Conservation (phyloP, 2,329 filamentous ascomycete species). For the Ascochyta lentis region DNA sequence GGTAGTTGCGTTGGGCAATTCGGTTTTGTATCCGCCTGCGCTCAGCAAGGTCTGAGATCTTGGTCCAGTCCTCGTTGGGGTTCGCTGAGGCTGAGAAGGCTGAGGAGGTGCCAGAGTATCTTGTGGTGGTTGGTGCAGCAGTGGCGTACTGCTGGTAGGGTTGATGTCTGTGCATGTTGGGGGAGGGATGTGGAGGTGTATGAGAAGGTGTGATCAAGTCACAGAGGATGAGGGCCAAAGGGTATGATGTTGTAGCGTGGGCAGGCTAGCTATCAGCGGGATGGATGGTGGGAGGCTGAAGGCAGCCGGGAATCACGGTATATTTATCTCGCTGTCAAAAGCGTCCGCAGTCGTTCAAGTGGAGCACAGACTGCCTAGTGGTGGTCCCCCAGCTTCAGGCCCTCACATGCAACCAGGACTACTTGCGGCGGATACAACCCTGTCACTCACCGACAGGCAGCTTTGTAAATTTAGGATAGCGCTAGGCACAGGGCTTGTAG, state of each 20-base stretch:
- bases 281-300: slow-evolving; percentile 32
- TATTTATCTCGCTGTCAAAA: slow-evolving; percentile 40
- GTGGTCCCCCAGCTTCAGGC: slow-evolving; percentile 40
- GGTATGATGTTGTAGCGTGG: slow-evolving; percentile 28
- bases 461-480: slow-evolving; percentile 41
- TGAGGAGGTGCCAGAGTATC: slow-evolving; percentile 85
- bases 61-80: slow-evolving; percentile 98
- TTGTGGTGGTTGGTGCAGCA: slow-evolving; percentile 52
- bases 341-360: slow-evolving; percentile 37
- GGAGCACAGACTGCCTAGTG: slow-evolving; percentile 39
- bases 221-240: slow-evolving; percentile 21
- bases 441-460: slow-evolving; percentile 41
- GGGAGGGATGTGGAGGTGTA: slow-evolving; percentile 14
- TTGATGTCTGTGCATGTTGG: slow-evolving; percentile 54
- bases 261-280: slow-evolving; percentile 23
- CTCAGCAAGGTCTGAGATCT: slow-evolving; percentile 96
- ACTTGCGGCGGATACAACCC: slow-evolving; percentile 35
- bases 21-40: slow-evolving; percentile 94
- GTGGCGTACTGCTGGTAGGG: slow-evolving; percentile 53
- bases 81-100: slow-evolving; percentile 94
- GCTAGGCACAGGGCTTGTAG: slow-evolving; percentile 34
- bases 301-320: slow-evolving; percentile 34
- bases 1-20: slow-evolving; percentile 97
- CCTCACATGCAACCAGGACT: slow-evolving; percentile 36
- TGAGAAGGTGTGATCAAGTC: slow-evolving; percentile 10